phyloP scores from a whole-genome alignment of 176 grass and related monocot species.

The Oryza meyeriana region DNA sequence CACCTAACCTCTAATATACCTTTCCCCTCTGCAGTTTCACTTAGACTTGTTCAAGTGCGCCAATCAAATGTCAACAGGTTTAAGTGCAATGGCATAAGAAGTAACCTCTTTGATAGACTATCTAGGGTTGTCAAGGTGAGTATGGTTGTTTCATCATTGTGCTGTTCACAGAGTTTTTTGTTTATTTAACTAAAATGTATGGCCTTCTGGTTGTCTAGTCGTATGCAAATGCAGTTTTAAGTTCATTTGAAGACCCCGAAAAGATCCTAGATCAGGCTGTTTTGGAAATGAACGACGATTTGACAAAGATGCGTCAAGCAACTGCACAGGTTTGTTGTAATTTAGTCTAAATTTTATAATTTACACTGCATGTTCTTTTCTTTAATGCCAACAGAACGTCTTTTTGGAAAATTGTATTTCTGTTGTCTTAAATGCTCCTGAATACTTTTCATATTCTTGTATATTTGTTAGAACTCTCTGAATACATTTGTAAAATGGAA shows the following conservation, averaged over 20 bases:
- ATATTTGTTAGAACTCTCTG: not conserved
- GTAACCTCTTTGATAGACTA: constrained; percentile 91
- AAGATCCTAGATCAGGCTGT: constrained; percentile 99
- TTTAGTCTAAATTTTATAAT: constrained; percentile 3
- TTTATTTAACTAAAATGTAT: constrained; percentile 23
- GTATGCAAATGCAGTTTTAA: constrained; percentile 88
- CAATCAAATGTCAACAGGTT: constrained; percentile 53
- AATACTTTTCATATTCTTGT: not conserved
- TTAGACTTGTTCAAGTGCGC: constrained; percentile 48
- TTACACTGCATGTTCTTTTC: not conserved
- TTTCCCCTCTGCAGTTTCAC: constrained; percentile 40
- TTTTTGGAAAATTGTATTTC: not conserved
- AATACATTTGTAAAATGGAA: not conserved
- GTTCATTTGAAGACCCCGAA: constrained; percentile 93
- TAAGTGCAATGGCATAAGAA: constrained; percentile 69
- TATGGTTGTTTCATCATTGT: constrained; percentile 4
- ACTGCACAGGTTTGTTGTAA: constrained; percentile 79
- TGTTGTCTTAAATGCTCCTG: not conserved
- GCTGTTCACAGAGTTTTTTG: not conserved
- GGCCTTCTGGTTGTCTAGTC: constrained; percentile 51
- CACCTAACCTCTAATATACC: constrained; percentile 11
- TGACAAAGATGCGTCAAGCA: constrained; percentile 97
- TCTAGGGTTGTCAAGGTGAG: constrained; percentile 83
- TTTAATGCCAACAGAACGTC: not conserved
- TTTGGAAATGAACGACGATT: constrained; percentile 97